These are phyloP conservation scores for Litchi chinensis DNA, from an alignment of 345 rosid genomes.

Conservation along the genomic window DNA sequence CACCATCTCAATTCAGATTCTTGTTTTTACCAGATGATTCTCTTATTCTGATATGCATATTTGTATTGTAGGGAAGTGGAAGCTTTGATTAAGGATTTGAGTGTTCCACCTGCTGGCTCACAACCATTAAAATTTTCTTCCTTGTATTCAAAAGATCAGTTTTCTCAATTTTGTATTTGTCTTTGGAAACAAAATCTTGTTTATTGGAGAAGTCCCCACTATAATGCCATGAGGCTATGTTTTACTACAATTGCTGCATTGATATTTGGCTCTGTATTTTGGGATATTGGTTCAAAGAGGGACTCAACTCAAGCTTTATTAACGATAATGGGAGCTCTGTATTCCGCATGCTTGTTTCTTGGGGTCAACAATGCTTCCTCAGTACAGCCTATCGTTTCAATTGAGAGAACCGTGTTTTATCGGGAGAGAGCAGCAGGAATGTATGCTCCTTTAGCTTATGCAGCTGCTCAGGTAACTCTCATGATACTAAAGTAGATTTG, in stretches of 20 bases:
- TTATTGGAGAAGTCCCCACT: constrained; percentile 61
- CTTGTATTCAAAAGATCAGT: constrained; percentile 51
- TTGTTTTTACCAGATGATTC: neutral
- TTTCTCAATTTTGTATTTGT: constrained; percentile 53
- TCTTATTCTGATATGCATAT: constrained; percentile 5
- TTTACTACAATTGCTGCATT: constrained; percentile 41
- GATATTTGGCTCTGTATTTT: constrained; percentile 46
- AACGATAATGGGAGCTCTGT: constrained; percentile 67
- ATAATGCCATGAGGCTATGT: constrained; percentile 43
- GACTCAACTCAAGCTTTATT: constrained; percentile 56
- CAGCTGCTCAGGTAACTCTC: constrained; percentile 54
- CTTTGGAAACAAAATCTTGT: constrained; percentile 61
- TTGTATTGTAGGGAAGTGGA: constrained; percentile 62
- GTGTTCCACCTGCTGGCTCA: constrained; percentile 45
- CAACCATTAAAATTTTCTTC: constrained; percentile 57
- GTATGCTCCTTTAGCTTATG: constrained; percentile 60
- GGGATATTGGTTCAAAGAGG: constrained; percentile 61
- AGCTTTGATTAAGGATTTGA: constrained; percentile 49
- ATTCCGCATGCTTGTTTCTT: constrained; percentile 45
- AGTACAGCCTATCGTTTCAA: constrained; percentile 51
- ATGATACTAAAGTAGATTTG: neutral
- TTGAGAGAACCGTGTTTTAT: constrained; percentile 65
- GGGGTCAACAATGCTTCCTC: constrained; percentile 52
- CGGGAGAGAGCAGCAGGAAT: constrained; percentile 68
- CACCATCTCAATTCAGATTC: constrained; percentile 1